phyloP scores from a whole-genome alignment of 2,329 filamentous ascomycete genomes.

The Calonectria pauciramosa region DNA sequence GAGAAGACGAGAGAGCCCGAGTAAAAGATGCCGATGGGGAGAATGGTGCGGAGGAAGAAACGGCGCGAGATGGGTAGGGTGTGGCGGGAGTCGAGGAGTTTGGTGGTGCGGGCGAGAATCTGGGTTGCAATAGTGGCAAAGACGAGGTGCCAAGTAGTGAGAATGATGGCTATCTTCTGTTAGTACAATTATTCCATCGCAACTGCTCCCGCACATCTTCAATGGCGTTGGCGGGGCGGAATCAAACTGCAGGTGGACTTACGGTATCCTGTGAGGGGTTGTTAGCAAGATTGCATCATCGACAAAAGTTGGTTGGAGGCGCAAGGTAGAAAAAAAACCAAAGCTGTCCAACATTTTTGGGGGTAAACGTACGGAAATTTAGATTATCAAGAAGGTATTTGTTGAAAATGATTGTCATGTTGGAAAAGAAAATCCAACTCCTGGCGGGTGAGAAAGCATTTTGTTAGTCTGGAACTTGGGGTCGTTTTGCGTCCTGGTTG shows the following conservation, averaged over 20 bases:
- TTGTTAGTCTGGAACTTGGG: conserved; percentile 25
- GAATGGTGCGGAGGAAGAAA: conserved; percentile 73
- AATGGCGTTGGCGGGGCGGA: neutral
- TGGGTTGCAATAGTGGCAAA: conserved; percentile 78
- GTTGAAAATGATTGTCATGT: conserved; percentile 90
- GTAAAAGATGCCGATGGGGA: conserved; percentile 77
- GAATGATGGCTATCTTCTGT: conserved; percentile 61
- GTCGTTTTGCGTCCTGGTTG: neutral
- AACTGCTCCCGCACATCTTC: neutral
- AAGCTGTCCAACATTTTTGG: neutral
- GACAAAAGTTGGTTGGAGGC: neutral
- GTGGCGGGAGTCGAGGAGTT: conserved; percentile 73
- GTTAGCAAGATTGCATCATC: conserved; percentile 24
- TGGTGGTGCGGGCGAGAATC: conserved; percentile 73
- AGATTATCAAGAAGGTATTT: conserved; percentile 86
- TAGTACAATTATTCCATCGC: neutral
- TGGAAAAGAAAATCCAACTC: conserved; percentile 88
- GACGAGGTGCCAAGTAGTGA: conserved; percentile 77
- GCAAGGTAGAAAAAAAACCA: neutral
- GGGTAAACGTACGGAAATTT: conserved; percentile 76
- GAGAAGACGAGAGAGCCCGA: conserved; percentile 75
- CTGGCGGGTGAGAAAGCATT: conserved; percentile 46
- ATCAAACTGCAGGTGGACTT: conserved; percentile 30
- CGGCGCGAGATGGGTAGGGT: conserved; percentile 72
- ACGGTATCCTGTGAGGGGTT: conserved; percentile 49